Conservation (phyloP, 78 protist genomes). For the Dictyostelium purpureum region DNA sequence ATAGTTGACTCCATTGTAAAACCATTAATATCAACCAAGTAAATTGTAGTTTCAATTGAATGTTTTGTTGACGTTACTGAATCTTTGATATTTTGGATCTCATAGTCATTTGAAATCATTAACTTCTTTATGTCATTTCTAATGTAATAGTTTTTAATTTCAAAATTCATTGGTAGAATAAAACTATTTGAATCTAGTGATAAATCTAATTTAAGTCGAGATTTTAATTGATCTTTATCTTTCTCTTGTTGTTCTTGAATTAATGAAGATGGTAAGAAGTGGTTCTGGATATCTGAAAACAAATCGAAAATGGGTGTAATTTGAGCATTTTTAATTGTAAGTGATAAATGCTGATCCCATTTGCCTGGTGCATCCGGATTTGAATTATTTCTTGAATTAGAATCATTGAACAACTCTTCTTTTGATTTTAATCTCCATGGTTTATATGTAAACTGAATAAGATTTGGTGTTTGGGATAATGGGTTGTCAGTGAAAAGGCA, state of each 20-base stretch:
- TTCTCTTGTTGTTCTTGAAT: background rate
- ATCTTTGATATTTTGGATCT: background rate
- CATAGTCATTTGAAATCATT: slow-evolving; percentile 5
- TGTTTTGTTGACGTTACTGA: background rate
- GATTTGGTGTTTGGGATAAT: background rate
- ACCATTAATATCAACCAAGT: background rate
- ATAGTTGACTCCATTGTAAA: background rate
- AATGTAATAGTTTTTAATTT: background rate
- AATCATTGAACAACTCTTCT: background rate
- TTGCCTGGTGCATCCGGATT: background rate
- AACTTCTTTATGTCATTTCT: background rate
- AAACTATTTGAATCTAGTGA: background rate
- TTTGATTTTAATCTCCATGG: background rate
- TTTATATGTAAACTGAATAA: background rate
- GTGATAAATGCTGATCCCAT: background rate
- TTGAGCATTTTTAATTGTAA: background rate
- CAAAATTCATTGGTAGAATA: slow-evolving; percentile 41
- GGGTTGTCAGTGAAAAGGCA: too few species aligned
- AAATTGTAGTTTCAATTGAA: background rate
- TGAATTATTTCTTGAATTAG: background rate
- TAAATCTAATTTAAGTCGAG: background rate
- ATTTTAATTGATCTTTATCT: background rate
- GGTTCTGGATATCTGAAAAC: slow-evolving; percentile 24
- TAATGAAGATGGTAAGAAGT: background rate
- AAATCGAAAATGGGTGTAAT: slow-evolving; percentile 47